Evolutionary conservation across 441 rosid species (phyloP).

Genomic region (Arabidopsis lyrata): DNA sequence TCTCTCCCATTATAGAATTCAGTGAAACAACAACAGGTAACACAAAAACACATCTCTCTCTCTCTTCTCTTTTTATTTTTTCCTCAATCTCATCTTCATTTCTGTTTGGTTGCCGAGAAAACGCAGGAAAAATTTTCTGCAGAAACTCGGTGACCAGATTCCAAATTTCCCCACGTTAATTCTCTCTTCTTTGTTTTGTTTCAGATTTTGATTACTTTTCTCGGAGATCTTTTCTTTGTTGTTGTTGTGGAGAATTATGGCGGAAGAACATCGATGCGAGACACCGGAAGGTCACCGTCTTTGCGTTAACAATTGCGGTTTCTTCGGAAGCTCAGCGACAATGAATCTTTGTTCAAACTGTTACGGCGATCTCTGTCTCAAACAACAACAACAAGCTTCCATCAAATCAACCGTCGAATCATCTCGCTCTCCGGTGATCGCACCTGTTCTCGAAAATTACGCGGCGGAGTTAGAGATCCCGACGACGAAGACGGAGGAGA

Average conservation of each 20-base stretch:
- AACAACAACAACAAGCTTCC: conserved; percentile 58
- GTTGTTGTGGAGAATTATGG: conserved; percentile 46
- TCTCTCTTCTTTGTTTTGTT: not conserved
- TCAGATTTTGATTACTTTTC: not conserved
- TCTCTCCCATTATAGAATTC: conserved; percentile 29
- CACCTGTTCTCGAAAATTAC: conserved; percentile 35
- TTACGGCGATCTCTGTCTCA: conserved; percentile 56
- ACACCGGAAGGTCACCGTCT: conserved; percentile 68
- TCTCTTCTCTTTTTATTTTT: not conserved
- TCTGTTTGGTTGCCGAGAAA: conserved; percentile 43
- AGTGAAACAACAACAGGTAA: conserved; percentile 34
- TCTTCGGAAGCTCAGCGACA: conserved; percentile 58
- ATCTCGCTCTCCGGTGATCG: conserved; percentile 33
- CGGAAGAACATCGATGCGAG: conserved; percentile 76
- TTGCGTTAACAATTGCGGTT: conserved; percentile 68
- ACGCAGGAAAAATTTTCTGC: conserved; percentile 30
- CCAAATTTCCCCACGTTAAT: not conserved
- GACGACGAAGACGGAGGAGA: conserved; percentile 16
- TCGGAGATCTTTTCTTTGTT: conserved; percentile 9
- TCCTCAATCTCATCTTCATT: not conserved
- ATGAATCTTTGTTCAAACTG: conserved; percentile 65
- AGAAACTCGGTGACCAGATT: conserved; percentile 27
- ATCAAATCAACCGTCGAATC: conserved; percentile 51
- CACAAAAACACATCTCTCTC: conserved; percentile 22
- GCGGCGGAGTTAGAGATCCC: conserved; percentile 3